A percentile compares a stretch with the other conserved stretches of the same genome.
phyloP scores from a whole-genome alignment of 31 red algal genomes.

The Asparagopsis taxiformis region DNA sequence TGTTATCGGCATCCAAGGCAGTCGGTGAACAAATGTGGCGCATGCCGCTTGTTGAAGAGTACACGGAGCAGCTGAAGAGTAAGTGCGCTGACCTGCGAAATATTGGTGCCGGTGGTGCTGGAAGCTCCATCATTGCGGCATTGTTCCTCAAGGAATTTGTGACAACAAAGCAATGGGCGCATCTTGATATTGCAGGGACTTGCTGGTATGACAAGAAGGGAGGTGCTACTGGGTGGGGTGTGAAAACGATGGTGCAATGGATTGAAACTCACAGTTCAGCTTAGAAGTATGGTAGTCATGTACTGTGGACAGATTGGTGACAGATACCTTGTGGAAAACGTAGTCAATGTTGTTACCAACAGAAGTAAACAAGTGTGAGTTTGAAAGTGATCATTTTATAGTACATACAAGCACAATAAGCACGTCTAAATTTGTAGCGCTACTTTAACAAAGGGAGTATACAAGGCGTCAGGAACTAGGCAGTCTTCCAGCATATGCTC shows the following conservation, averaged over 20 bases:
- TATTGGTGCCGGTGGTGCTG: constrained; percentile 44
- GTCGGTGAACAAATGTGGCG: constrained; percentile 80
- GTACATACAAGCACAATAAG: neutral
- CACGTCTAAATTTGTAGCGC: neutral
- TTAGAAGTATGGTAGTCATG: neutral
- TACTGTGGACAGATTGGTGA: too few relatives aligned
- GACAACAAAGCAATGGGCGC: constrained; percentile 79
- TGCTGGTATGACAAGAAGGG: constrained; percentile 78
- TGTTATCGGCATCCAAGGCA: constrained; percentile 17
- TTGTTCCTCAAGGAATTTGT: constrained; percentile 97
- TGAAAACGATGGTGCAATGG: constrained; percentile 80
- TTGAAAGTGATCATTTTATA: neutral
- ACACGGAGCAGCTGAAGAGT: constrained; percentile 74
- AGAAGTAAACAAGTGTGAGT: constrained; percentile 4
- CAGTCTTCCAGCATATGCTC: neutral
- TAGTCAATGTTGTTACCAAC: neutral
- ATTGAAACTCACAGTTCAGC: constrained; percentile 14
- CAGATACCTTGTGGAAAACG: neutral
- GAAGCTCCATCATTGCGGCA: constrained; percentile 82
- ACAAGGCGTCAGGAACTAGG: neutral
- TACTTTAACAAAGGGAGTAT: neutral
- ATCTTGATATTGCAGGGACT: constrained; percentile 98
- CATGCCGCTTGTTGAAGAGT: constrained; percentile 82
- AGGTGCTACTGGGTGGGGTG: constrained; percentile 77
- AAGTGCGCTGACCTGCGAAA: constrained; percentile 93